These are phyloP conservation scores for Russula lepida DNA, from an alignment of 768 basidiomycete genomes.

Conservation along the genomic window DNA sequence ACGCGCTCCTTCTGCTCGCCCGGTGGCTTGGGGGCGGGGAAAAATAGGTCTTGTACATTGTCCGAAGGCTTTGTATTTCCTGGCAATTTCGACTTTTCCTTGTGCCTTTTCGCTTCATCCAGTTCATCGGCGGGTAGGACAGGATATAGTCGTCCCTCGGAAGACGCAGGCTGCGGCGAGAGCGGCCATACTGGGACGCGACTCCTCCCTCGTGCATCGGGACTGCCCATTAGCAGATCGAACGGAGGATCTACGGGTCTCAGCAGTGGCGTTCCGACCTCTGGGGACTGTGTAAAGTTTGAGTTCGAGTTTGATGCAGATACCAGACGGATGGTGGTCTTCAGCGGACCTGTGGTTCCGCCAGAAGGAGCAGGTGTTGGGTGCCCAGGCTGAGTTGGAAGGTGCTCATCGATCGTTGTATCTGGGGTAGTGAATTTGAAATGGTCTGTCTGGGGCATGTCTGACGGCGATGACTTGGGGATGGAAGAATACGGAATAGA, in stretches of 20 bases:
- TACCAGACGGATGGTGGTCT: conserved; percentile 42
- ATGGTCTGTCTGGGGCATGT: conserved; percentile 40
- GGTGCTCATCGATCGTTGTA: conserved; percentile 32
- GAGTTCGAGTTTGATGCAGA: conserved; percentile 20
- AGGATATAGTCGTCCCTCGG: conserved; percentile 33
- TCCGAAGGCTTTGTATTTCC: conserved; percentile 31
- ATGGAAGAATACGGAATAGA: conserved; percentile 19
- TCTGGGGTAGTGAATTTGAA: conserved; percentile 39
- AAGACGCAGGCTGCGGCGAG: conserved; percentile 27
- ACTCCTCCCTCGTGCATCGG: conserved; percentile 24
- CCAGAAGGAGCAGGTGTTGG: conserved; percentile 52
- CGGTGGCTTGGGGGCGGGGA: conserved; percentile 28
- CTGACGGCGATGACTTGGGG: conserved; percentile 13
- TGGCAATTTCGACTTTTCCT: conserved; percentile 33
- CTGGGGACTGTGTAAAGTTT: conserved; percentile 5
- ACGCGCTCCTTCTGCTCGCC: conserved; percentile 1
- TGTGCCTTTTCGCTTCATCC: conserved; percentile 23
- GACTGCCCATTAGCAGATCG: conserved; percentile 57
- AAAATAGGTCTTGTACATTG: conserved; percentile 34
- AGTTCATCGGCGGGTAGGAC: conserved; percentile 30
- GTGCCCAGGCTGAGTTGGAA: conserved; percentile 52
- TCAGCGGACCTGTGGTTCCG: conserved; percentile 32
- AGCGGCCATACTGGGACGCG: conserved; percentile 34
- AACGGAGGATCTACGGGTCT: conserved; percentile 59
- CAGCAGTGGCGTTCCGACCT: conserved; percentile 49